phyloP scores from a whole-genome alignment of 2,329 filamentous ascomycete genomes.

The Microdochium trichocladiopsis region DNA sequence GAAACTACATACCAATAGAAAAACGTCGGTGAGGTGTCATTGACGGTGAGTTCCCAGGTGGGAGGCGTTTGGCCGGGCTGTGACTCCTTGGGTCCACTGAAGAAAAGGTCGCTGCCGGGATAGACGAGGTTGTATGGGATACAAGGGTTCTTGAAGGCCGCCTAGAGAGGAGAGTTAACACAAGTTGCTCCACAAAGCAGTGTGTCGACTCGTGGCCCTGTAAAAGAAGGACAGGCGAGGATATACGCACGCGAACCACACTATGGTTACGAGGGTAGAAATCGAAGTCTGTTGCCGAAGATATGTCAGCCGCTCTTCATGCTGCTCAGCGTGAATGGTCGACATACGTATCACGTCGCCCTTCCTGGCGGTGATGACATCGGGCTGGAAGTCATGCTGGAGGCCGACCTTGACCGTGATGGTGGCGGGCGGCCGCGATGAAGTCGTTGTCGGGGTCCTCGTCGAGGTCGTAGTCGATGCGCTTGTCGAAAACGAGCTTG shows the following conservation, averaged over 20 bases:
- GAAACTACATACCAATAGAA: slow-evolving; percentile 48
- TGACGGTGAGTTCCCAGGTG: slow-evolving; percentile 22
- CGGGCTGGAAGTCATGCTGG: slow-evolving; percentile 8
- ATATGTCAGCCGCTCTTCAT: neutral
- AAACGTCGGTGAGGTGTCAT: slow-evolving; percentile 43
- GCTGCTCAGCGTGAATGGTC: neutral
- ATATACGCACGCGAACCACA: too few species aligned
- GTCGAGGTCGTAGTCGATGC: neutral
- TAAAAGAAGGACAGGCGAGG: too few species aligned
- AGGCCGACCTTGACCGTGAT: slow-evolving; percentile 9
- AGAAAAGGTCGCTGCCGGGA: slow-evolving; percentile 42
- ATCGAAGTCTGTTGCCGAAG: slow-evolving; percentile 24
- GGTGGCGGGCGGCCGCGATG: slow-evolving; percentile 4
- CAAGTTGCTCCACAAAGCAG: too few species aligned
- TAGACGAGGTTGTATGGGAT: slow-evolving; percentile 52
- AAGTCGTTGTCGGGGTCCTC: slow-evolving; percentile 1
- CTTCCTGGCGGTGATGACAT: slow-evolving; percentile 6
- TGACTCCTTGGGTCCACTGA: slow-evolving; percentile 29
- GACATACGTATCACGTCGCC: slow-evolving; percentile 9
- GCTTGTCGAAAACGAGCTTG: neutral
- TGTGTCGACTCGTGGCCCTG: too few species aligned
- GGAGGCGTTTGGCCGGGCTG: slow-evolving; percentile 17
- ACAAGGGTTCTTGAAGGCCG: slow-evolving; percentile 53
- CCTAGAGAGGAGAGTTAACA: too few species aligned
- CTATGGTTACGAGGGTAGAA: slow-evolving; percentile 47